Conservation (phyloP, 139 green algal genomes). For the Closterium sp. region DNA sequence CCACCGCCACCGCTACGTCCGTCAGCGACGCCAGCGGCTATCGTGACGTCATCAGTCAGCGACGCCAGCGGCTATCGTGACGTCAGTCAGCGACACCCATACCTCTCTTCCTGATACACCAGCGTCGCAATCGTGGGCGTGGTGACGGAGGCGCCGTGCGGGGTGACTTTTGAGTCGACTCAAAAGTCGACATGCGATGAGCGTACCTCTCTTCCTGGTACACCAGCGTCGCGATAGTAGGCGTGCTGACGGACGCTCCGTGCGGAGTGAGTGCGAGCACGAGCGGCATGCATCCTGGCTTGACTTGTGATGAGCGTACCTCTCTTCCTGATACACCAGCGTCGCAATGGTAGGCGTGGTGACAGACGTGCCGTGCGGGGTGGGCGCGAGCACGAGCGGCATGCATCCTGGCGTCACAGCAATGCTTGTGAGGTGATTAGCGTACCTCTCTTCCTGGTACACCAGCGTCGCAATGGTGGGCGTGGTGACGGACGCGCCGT, state of each 20-base stretch:
- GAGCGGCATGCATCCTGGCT: conserved; percentile 60
- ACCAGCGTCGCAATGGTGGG: conserved; percentile 26
- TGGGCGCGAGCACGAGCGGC: conserved; percentile 76
- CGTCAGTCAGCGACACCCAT: no score
- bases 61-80: no score
- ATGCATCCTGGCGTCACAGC: conserved; percentile 40
- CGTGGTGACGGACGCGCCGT: conserved; percentile 48
- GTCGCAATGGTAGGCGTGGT: conserved; percentile 6
- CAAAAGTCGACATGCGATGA: background rate
- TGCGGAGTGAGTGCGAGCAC: conserved; percentile 64
- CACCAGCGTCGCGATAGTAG: conserved; percentile 24
- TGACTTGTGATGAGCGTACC: no score
- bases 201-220: conserved; percentile 22
- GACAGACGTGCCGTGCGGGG: conserved; percentile 65
- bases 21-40: no score
- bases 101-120: no score
- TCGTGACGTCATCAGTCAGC: no score
- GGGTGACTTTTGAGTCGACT: background rate
- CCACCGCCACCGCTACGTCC: no score
- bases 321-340: conserved; percentile 36
- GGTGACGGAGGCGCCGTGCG: background rate
- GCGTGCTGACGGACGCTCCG: no score
- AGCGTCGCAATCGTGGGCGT: background rate
- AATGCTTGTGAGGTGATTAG: conserved; percentile 21
- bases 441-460: conserved; percentile 43